Evolutionary conservation across 352 stramenopile species (phyloP).

Genomic region (Globisporangium camurandrum): DNA sequence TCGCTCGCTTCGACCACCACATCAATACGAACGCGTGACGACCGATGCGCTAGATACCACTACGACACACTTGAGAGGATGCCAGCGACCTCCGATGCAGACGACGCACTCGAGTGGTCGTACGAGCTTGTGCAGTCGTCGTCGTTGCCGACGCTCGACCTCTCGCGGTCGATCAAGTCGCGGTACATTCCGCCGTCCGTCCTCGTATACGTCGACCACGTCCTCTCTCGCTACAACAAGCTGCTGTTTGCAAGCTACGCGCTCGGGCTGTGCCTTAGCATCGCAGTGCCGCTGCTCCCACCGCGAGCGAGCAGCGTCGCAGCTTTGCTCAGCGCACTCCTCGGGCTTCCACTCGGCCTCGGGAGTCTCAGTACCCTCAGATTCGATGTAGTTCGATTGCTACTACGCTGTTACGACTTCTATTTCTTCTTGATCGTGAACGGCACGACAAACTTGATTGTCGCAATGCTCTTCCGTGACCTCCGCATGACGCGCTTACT

Average conservation of each 20-base stretch:
- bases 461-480: conserved; percentile 21
- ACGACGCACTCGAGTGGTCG: conserved; percentile 4
- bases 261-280: conserved; percentile 15
- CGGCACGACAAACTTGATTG: conserved; percentile 16
- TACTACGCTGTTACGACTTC: conserved; percentile 30
- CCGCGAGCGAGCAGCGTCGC: conserved; percentile 7
- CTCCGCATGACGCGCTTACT: conserved; percentile 15
- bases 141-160: conserved; percentile 21
- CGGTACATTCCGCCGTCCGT: conserved; percentile 14
- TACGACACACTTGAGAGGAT: not conserved
- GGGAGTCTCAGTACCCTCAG: conserved; percentile 22
- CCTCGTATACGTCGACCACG: conserved; percentile 11
- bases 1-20: too few species aligned
- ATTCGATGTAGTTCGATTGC: conserved; percentile 26
- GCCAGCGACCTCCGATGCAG: not conserved
- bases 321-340: conserved; percentile 11
- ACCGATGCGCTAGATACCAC: not conserved
- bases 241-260: conserved; percentile 13
- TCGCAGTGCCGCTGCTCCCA: conserved; percentile 15
- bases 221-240: conserved; percentile 22
- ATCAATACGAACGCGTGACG: too few species aligned
- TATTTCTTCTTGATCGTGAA: conserved; percentile 31
- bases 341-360: conserved; percentile 20
- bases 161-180: conserved; percentile 28
- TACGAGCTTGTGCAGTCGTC: conserved; percentile 23